Evolutionary conservation across 1,139 yeast species (phyloP).

Genomic region (Suhomyces atakaporum): DNA sequence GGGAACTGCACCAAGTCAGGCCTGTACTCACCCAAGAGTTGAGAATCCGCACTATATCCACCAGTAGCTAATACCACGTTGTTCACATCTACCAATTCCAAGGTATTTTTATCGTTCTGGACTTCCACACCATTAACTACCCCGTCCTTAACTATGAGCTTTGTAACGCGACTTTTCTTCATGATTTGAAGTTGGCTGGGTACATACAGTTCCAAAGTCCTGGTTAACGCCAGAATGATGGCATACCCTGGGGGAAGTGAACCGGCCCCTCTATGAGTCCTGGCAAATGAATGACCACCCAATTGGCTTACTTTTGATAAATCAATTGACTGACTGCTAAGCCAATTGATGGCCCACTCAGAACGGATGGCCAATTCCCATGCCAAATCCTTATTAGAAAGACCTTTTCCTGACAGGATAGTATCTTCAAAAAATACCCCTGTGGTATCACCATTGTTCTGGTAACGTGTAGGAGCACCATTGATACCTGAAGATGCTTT

Average conservation of each 20-base stretch:
- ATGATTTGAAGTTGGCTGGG: slow-evolving; percentile 21
- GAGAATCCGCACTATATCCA: slow-evolving; percentile 38
- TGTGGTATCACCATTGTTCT: slow-evolving; percentile 26
- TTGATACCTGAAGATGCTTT: slow-evolving; percentile 46
- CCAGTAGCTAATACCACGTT: slow-evolving; percentile 41
- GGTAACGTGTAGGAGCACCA: slow-evolving; percentile 37
- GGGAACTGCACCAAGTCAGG: slow-evolving; percentile 37
- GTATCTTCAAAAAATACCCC: slow-evolving; percentile 32
- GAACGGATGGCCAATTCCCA: slow-evolving; percentile 28
- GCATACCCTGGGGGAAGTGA: slow-evolving; percentile 41
- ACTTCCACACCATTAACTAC: slow-evolving; percentile 28
- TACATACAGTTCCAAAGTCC: slow-evolving; percentile 20
- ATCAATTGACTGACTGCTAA: slow-evolving; percentile 28
- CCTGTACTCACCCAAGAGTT: slow-evolving; percentile 28
- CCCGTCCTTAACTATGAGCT: slow-evolving; percentile 18
- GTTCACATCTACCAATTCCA: slow-evolving; percentile 12
- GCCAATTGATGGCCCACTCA: slow-evolving; percentile 35
- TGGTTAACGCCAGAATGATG: slow-evolving; percentile 30
- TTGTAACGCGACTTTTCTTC: slow-evolving; percentile 23
- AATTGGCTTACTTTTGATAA: slow-evolving; percentile 31
- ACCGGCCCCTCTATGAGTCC: slow-evolving; percentile 40
- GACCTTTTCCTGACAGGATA: slow-evolving; percentile 33
- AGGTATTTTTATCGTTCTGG: slow-evolving; percentile 10
- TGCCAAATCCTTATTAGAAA: slow-evolving; percentile 28
- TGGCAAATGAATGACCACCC: slow-evolving; percentile 40